phyloP scores from a whole-genome alignment of 805 yeast species.

The Starmerella sirachaensis region DNA sequence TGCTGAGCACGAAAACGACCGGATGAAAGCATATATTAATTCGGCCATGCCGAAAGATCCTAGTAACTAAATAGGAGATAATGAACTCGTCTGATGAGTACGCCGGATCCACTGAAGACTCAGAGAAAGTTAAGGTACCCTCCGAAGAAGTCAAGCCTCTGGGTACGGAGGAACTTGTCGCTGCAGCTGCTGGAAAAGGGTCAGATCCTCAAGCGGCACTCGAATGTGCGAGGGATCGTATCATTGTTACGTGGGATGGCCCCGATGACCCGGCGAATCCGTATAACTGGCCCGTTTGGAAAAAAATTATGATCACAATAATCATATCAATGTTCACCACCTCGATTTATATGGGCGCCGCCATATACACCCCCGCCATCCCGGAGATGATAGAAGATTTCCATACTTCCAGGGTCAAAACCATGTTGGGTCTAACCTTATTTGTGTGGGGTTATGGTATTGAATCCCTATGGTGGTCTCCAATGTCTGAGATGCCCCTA shows the following conservation, averaged over 20 bases:
- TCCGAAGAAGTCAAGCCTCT: no score
- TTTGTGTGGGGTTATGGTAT: conserved; percentile 51
- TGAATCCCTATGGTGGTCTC: conserved; percentile 46
- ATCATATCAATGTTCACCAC: conserved; percentile 37
- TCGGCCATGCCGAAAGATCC: no score
- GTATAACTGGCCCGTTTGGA: conserved; percentile 40
- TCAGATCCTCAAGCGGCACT: not conserved
- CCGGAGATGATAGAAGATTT: conserved; percentile 33
- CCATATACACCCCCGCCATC: conserved; percentile 47
- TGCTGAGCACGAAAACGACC: no score
- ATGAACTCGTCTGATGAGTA: no score
- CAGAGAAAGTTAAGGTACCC: no score
- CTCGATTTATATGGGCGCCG: conserved; percentile 47
- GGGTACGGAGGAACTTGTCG: no score
- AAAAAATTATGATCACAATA: conserved; percentile 32
- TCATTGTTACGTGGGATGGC: conserved; percentile 27
- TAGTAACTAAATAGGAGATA: no score
- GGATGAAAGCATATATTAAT: no score
- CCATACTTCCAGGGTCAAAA: conserved; percentile 33
- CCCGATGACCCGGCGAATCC: conserved; percentile 34
- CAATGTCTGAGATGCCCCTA: conserved; percentile 38
- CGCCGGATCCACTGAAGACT: no score
- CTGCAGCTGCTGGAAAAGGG: no score
- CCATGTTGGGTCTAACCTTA: conserved; percentile 41
- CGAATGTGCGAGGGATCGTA: not conserved